Base-by-base conservation (phyloP, 2,329 filamentous ascomycete genomes). In the Talaromyces sp. region DNA sequence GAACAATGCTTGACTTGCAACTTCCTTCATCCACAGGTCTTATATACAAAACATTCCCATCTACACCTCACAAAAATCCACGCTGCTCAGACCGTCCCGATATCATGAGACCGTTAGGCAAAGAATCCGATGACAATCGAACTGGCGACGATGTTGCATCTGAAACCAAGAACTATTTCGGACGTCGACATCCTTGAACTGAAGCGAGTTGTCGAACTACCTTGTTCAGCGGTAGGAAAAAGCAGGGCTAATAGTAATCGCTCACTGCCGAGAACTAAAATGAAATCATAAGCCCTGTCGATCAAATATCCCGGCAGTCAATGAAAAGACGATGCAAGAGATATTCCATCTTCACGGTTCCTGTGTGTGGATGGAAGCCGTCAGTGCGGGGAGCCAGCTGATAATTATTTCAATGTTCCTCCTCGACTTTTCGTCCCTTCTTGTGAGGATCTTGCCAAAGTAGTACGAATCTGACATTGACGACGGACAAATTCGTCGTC, bases 341-440 rank as follows among this genome's bases (percentile, higher is more conserved):
- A 28, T 37, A 13, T 6, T 37, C 15, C 48, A 17, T 28, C 19
- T 39, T 19, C 9, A 28, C n/a, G n/a, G n/a, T n/a, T n/a, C n/a
- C n/a, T n/a, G n/a, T n/a, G 45, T 48, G 50, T 40, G 50, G 35
- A 40, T 53, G 22, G 17, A 40, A 19, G 8, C 9, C 15, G 50
- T 40, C 50, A 53, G 35, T 53, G 50, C 50, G 36, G 50, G 10
- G 22, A 53, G 50, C 35, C 50, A 53, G 35, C 13, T 53, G 50
- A 53, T 53, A 53, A 28, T 28, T 28, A 28, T 28, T n/a, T n/a
- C n/a, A n/a, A n/a, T n/a, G n/a, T n/a, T n/a, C 25, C 25, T 33
- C 45, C 10, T 19, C 28, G n/a, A 48, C n/a, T 35, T 21, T 35
- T 31, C 13, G n/a, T 46, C 13, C 13, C n/a, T 4, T 35, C 40